Evolutionary conservation across 139 green algal genomes (phyloP).

Genomic region (Axilococcus clingmanii): DNA sequence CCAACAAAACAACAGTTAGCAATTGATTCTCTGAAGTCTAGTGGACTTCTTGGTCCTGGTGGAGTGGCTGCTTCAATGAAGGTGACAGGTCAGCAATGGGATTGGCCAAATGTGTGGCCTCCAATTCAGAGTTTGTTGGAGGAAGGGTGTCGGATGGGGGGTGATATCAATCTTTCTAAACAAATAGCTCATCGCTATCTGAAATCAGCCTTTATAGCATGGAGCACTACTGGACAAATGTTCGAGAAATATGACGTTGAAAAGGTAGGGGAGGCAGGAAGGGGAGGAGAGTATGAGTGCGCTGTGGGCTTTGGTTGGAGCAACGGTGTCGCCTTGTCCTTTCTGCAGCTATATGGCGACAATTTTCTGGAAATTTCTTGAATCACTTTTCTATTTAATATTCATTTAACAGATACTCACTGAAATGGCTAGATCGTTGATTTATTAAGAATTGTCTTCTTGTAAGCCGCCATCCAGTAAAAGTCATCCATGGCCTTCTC

Average conservation of each 20-base stretch:
- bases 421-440: too few species aligned
- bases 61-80: constrained; percentile 59
- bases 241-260: constrained; percentile 68
- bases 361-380: too few species aligned
- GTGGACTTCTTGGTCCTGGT: constrained; percentile 23
- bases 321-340: constrained; percentile 62
- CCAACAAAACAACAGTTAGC: constrained; percentile 5
- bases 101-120: constrained; percentile 90
- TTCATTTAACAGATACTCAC: too few species aligned
- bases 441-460: too few species aligned
- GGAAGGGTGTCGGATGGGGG: constrained; percentile 18
- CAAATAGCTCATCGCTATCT: constrained; percentile 43
- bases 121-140: constrained; percentile 75
- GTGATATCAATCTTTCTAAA: constrained; percentile 20
- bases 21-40: constrained; percentile 14
- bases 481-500: too few species aligned
- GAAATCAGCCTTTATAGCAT: constrained; percentile 14
- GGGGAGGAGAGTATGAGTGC: constrained; percentile 30
- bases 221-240: constrained; percentile 14
- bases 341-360: constrained; percentile 43
- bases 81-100: constrained; percentile 83
- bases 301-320: constrained; percentile 81
- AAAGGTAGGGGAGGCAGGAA: constrained; percentile 10
- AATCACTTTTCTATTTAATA: too few species aligned
- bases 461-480: too few species aligned